Base-by-base conservation (phyloP, 2,329 filamentous ascomycete genomes). In the Xylaria arbuscula region DNA sequence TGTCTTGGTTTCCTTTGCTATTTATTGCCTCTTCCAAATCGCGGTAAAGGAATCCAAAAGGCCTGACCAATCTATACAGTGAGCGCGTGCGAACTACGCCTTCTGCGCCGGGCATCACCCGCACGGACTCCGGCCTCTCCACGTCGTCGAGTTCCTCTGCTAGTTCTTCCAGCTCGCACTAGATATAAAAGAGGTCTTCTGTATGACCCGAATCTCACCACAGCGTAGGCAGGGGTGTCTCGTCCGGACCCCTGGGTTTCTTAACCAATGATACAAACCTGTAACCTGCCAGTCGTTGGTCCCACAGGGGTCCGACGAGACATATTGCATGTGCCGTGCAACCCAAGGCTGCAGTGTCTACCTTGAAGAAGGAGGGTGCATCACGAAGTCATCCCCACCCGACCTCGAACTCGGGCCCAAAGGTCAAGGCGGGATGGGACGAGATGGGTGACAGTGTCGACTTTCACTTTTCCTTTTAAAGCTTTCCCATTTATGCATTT, bases 51-150 rank as follows among this genome's bases (percentile, higher is more conserved):
- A 24, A 17, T 6, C 28, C 36, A 15, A 11, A 5, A 69, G 17
- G 8, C 34, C 69, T 74, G 67, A 75, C 67, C 34, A 53, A 24
- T 28, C 19, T 17, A 50, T 28, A 17, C 64, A 77, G 75, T 64
- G 75, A 77, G 67, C 56, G 60, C 15, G 17, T 55, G n/a, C 72
- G 64, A 28, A 19, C 69, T 32, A 36, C 48, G 7, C 28, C 61
- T 22, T 68, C 75, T 5, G 40, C 59, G 4, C 73, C 75, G 19
- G 70, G 74, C 19, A 74, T 77, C 60, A 1, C 66, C 42, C 76
- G 75, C 58, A 69, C 69, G 51, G 75, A 78, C 58, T 75, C 76
- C 45, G 73, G 72, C 32, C 62, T 74, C 32, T 77, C 76, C 1
- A 74, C 72, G 53, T 72, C 73, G 36, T 75, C 74, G 47, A 55